Percentiles rank a stretch among this genome's conserved stretches.
phyloP scores from a whole-genome alignment of 441 rosid species.

The Populus tomentosa region DNA sequence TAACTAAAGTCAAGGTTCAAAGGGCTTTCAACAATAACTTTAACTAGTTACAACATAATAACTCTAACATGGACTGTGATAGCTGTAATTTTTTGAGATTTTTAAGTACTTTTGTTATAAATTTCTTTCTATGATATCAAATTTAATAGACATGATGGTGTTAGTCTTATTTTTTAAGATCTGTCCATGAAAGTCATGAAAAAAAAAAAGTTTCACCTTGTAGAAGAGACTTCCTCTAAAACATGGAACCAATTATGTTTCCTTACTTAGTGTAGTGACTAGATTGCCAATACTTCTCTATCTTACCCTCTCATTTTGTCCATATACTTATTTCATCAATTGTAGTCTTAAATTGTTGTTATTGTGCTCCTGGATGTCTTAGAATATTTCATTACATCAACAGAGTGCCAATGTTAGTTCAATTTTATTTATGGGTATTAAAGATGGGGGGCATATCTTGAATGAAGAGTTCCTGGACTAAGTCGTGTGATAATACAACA shows the following conservation, averaged over 20 bases:
- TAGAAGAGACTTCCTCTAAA: not conserved
- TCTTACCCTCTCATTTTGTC: not conserved
- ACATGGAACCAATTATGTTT: not conserved
- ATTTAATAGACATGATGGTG: not conserved
- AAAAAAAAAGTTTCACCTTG: not conserved
- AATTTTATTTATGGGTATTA: not conserved
- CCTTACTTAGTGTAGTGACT: not conserved
- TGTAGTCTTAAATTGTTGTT: not conserved
- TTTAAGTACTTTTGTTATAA: not conserved
- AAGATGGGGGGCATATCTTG: constrained; percentile 1
- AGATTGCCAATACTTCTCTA: not conserved
- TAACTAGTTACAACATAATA: too few relatives aligned
- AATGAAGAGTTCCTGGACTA: not conserved
- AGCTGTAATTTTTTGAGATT: not conserved
- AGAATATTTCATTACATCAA: not conserved
- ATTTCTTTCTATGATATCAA: not conserved
- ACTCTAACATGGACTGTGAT: not conserved
- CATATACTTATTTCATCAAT: not conserved
- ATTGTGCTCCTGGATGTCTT: not conserved
- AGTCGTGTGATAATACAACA: not conserved
- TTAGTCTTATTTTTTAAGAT: not conserved
- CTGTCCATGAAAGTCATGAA: not conserved
- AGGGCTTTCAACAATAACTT: too few relatives aligned
- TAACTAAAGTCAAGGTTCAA: too few relatives aligned
- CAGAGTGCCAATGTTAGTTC: not conserved